Evolutionary conservation across 108 stramenopile species (phyloP), one percentile per base, ranked within the genome.

Genomic region (Skeletonema menzelii): DNA sequence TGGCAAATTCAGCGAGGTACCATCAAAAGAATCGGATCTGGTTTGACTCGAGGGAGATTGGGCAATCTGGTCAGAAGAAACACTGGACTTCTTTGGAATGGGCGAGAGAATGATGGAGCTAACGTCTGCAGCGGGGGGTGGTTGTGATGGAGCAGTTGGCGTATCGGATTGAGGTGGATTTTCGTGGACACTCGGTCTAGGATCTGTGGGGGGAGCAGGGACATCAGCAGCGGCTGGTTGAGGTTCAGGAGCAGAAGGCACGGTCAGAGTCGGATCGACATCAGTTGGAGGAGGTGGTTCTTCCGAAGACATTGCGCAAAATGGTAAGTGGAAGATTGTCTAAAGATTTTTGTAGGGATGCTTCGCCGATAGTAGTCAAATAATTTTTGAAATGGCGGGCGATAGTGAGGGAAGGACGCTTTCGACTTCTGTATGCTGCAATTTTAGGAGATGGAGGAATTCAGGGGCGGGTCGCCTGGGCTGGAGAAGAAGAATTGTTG

Each of bases 11-110:
- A 53, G 22, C 7, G 49, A 53, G 49, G 49, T 22, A 22, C 20
- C 22, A 53, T 53, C 49, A 53, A 53, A 53, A 53, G 49, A 53
- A 53, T 53, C 24, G 22, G 49, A 42, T 53, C 49, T 53, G 49
- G 22, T 22, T 53, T 53, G 8, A 22, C 22, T 20, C 8, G 49
- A 53, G 49, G 49, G 22, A 53, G 44, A 46, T 46, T 46, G 44
- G 17, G 8, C n/a, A 53, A 22, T 53, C 49, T 53, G 49, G 19
- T 53, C 49, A 53, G 49, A 53, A 3, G 6, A 24, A 53, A 53
- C 15, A 53, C 17, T 53, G 20, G 49, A 53, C 6, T 53, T 53
- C 20, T 53, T 53, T 22, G 49, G 49, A 53, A 53, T 53, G 22
- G 49, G 49, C 19, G 49, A 53, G 49, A 53, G 49, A 22, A 53